Conservation (phyloP, 73 alveolate species). For the Effrenium voratum region DNA sequence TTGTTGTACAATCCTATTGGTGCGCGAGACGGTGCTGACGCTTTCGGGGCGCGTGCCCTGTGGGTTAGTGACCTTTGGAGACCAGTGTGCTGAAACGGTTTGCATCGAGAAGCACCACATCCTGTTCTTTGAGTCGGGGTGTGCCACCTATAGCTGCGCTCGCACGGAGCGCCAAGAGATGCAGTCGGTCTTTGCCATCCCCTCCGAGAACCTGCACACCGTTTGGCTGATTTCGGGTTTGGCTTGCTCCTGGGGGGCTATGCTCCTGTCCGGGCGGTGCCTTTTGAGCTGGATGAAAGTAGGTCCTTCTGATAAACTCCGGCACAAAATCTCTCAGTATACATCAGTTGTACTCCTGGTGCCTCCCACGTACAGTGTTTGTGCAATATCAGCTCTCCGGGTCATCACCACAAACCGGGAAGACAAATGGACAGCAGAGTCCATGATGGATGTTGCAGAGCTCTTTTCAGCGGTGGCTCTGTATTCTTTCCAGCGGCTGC, state of each 20-base stretch:
- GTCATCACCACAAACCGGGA: conserved; percentile 82
- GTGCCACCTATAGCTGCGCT: conserved; percentile 29
- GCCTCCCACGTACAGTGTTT: conserved; percentile 70
- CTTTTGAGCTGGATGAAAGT: conserved; percentile 57
- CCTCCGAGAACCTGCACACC: conserved; percentile 35
- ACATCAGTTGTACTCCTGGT: conserved; percentile 5
- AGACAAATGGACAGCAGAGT: conserved; percentile 83
- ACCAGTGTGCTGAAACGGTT: conserved; percentile 47
- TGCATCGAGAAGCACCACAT: neutral
- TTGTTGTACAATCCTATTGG: neutral
- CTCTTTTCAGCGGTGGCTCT: conserved; percentile 77
- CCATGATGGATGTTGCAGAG: conserved; percentile 85
- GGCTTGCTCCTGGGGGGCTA: conserved; percentile 50
- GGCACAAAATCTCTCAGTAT: neutral
- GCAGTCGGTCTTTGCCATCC: conserved; percentile 47
- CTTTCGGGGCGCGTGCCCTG: conserved; percentile 72
- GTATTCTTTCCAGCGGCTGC: conserved; percentile 71
- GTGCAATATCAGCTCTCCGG: conserved; percentile 57
- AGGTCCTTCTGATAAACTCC: neutral
- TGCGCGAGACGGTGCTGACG: conserved; percentile 54
- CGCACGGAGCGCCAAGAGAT: conserved; percentile 72
- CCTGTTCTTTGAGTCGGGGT: conserved; percentile 76
- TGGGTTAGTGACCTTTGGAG: conserved; percentile 69
- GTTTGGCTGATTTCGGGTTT: conserved; percentile 73
- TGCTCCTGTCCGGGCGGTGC: neutral